phyloP scores from a whole-genome alignment of 179 eudicot genomes.

The Monotropa hypopitys region DNA sequence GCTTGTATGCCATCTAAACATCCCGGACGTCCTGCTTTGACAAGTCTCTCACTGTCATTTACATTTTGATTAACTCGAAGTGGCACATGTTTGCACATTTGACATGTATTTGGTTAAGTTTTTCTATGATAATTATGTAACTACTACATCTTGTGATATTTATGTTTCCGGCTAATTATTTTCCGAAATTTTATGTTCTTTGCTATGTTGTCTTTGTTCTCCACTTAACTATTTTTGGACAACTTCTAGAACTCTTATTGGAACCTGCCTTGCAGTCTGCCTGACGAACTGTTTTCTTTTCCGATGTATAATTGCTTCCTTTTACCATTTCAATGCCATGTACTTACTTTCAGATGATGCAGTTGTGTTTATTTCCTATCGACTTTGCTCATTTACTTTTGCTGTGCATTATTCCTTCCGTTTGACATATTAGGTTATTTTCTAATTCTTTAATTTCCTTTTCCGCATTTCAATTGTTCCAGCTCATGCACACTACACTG shows the following conservation, averaged over 20 bases:
- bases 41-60: neutral
- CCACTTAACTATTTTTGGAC: neutral
- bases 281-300: neutral
- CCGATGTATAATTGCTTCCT: too few species aligned
- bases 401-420: neutral
- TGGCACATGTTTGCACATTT: neutral
- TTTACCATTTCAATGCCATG: neutral
- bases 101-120: neutral
- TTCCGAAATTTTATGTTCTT: neutral
- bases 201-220: neutral
- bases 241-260: neutral
- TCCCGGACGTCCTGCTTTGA: neutral
- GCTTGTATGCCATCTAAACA: neutral
- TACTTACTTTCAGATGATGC: neutral
- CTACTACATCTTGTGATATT: neutral
- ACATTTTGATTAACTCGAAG: neutral
- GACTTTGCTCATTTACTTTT: neutral
- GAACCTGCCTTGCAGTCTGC: neutral
- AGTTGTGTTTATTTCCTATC: neutral
- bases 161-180: neutral
- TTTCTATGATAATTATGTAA: neutral
- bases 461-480: slow-evolving; percentile 3
- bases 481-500: slow-evolving; percentile 83
- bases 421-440: neutral
- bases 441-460: neutral